Percentiles rank a stretch among this genome's conserved stretches.
Evolutionary conservation across 192 early-diverging fungal genomes (phyloP).

Genomic region (Pecoramyces ruminantium): DNA sequence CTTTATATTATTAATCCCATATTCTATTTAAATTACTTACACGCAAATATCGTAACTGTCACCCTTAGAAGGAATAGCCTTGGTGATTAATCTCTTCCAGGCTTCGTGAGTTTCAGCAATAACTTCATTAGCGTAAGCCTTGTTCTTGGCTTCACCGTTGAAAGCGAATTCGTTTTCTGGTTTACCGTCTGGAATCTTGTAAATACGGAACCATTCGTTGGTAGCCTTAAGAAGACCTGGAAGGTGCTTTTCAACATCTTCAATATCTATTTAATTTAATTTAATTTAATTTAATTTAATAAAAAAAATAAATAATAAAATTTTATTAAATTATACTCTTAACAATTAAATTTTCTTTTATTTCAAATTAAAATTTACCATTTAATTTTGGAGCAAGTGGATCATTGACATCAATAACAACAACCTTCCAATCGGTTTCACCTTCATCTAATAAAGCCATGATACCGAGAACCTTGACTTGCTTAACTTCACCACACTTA

Average conservation of each 20-base stretch:
- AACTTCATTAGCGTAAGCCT: conserved; percentile 73
- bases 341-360: too few species aligned
- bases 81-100: conserved; percentile 69
- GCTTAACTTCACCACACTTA: conserved; percentile 88
- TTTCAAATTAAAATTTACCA: conserved; percentile 16
- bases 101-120: conserved; percentile 86
- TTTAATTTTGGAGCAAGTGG: conserved; percentile 92
- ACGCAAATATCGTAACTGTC: conserved; percentile 58
- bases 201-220: conserved; percentile 99
- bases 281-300: too few species aligned
- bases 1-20: too few species aligned
- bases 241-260: conserved; percentile 94
- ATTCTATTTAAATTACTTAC: too few species aligned
- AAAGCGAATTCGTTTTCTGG: conserved; percentile 99
- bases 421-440: conserved; percentile 99
- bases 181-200: conserved; percentile 99
- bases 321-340: too few species aligned
- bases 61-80: conserved; percentile 33
- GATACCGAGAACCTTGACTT: conserved; percentile 95
- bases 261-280: conserved; percentile 56
- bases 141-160: conserved; percentile 54
- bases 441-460: conserved; percentile 98
- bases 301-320: too few species aligned
- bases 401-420: conserved; percentile 95
- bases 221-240: conserved; percentile 90